These are phyloP conservation scores for Kuraishia cidri DNA, from an alignment of 805 yeast genomes.

Conservation along the genomic window DNA sequence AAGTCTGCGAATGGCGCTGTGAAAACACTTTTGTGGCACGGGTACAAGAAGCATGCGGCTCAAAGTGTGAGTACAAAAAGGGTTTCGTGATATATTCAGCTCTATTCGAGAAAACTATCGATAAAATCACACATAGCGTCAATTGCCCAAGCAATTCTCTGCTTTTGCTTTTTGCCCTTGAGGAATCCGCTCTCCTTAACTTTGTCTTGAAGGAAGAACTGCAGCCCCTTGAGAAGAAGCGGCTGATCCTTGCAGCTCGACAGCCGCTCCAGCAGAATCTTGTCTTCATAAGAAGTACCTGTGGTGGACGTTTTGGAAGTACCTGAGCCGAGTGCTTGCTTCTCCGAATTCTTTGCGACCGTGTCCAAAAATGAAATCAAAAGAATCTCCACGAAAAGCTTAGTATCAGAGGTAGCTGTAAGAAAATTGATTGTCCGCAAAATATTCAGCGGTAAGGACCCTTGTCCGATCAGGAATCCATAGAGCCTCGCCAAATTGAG, in stretches of 20 bases:
- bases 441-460: conserved; percentile 62
- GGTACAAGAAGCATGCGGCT: no score
- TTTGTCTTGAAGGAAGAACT: conserved; percentile 43
- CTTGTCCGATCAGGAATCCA: conserved; percentile 69
- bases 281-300: conserved; percentile 23
- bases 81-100: no score
- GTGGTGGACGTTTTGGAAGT: conserved; percentile 14
- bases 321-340: conserved; percentile 34
- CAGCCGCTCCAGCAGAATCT: conserved; percentile 21
- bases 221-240: conserved; percentile 56
- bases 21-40: no score
- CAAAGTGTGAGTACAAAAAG: no score
- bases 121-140: conserved; percentile 44
- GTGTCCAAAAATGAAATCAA: conserved; percentile 59
- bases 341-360: conserved; percentile 55
- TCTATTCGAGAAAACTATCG: conserved; percentile 30
- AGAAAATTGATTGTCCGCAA: conserved; percentile 69
- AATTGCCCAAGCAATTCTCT: conserved; percentile 61
- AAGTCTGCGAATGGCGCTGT: no score
- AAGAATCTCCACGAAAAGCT: conserved; percentile 65
- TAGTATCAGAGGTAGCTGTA: conserved; percentile 50
- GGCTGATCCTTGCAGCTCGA: conserved; percentile 51
- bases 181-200: conserved; percentile 37
- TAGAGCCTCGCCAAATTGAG: conserved; percentile 75
- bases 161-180: conserved; percentile 43